A percentile compares a stretch with the other conserved stretches of the same genome.
phyloP scores from a whole-genome alignment of 345 rosid genomes.

The Populus euphratica region DNA sequence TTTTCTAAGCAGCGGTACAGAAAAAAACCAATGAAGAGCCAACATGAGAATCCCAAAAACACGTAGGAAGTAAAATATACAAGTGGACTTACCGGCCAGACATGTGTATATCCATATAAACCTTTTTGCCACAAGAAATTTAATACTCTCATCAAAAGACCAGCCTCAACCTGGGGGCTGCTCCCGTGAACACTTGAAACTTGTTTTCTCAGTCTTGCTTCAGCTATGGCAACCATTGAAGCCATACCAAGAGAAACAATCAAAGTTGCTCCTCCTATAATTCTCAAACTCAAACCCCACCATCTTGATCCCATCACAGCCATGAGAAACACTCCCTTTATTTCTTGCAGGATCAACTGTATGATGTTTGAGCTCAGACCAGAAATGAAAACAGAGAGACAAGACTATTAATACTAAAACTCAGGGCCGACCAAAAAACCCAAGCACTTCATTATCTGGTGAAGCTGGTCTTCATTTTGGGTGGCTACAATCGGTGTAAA shows the following conservation, averaged over 20 bases:
- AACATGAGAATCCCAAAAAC: background rate
- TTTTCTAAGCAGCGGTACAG: background rate
- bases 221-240: slow-evolving; percentile 24
- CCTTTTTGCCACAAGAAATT: slow-evolving; percentile 31
- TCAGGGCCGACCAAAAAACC: too few species aligned
- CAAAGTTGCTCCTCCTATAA: slow-evolving; percentile 3
- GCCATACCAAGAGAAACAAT: slow-evolving; percentile 17
- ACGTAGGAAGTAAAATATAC: background rate
- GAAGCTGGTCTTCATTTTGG: too few species aligned
- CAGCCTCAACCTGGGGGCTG: slow-evolving; percentile 4
- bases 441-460: too few species aligned
- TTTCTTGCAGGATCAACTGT: background rate
- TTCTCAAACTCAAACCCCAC: slow-evolving; percentile 9
- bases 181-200: background rate
- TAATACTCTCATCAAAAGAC: background rate
- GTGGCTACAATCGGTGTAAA: too few species aligned
- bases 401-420: too few species aligned
- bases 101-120: slow-evolving; percentile 31
- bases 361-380: background rate
- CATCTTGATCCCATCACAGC: slow-evolving; percentile 16
- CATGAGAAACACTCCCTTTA: slow-evolving; percentile 10
- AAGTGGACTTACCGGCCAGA: slow-evolving; percentile 39
- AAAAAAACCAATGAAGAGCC: background rate
- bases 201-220: slow-evolving; percentile 15
- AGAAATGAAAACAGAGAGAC: slow-evolving; percentile 3